Evolutionary conservation across 176 grass and related monocot genomes (phyloP).

Genomic region (Cocos nucifera): DNA sequence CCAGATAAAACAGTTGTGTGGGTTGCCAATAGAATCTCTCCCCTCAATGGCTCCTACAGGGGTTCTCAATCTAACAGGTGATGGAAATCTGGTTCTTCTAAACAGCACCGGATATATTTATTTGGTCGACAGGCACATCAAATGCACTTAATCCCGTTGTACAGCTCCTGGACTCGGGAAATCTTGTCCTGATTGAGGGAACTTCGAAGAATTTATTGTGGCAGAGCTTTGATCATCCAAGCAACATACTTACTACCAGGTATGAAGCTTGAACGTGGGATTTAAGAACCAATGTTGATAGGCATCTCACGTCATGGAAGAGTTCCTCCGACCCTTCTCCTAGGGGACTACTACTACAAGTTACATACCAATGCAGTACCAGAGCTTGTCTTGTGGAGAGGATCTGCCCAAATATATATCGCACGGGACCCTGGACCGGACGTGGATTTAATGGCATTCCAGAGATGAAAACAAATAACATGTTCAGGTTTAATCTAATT

Average conservation of each 20-base stretch:
- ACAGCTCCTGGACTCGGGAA: conserved; percentile 19
- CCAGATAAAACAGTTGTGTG: background rate
- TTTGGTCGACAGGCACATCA: background rate
- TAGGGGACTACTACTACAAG: conserved; percentile 29
- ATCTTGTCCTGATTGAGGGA: conserved; percentile 29
- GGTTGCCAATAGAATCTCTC: conserved; percentile 34
- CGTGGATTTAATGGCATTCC: too few relatives aligned
- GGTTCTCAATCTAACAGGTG: background rate
- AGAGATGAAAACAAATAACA: background rate
- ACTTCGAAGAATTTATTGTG: conserved; percentile 12
- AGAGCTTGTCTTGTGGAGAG: conserved; percentile 31
- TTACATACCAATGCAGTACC: conserved; percentile 16
- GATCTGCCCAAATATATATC: background rate
- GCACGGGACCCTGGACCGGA: conserved; percentile 49
- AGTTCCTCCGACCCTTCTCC: conserved; percentile 28
- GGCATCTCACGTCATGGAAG: conserved; percentile 46
- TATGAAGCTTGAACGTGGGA: conserved; percentile 51
- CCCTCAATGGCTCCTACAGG: conserved; percentile 1
- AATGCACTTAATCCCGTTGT: background rate
- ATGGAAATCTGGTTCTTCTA: background rate
- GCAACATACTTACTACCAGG: conserved; percentile 35
- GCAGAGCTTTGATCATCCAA: conserved; percentile 37
- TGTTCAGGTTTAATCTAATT: conserved; percentile 24
- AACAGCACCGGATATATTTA: background rate
- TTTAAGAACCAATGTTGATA: conserved; percentile 2